phyloP scores from a whole-genome alignment of 2,329 filamentous ascomycete genomes.

The Scedosporium dehoogii region DNA sequence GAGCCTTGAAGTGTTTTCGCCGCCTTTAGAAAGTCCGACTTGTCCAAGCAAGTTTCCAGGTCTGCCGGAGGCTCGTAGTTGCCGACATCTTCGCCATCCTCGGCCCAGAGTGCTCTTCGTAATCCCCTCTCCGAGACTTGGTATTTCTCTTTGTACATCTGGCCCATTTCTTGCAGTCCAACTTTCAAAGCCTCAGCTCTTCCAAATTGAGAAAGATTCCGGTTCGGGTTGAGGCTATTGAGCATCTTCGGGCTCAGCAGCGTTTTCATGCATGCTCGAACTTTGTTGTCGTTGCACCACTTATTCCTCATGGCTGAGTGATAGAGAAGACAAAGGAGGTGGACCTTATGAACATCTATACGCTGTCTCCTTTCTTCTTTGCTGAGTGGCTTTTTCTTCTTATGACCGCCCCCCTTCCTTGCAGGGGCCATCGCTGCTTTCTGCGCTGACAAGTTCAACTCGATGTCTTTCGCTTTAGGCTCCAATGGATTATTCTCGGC shows the following conservation, averaged over 20 bases:
- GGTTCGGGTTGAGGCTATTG: slow-evolving; percentile 57
- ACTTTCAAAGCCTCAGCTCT: slow-evolving; percentile 68
- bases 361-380: slow-evolving; percentile 46
- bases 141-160: slow-evolving; percentile 61
- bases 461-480: slow-evolving; percentile 25
- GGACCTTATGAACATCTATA: slow-evolving; percentile 73
- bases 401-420: slow-evolving; percentile 17
- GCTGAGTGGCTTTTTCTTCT: slow-evolving; percentile 37
- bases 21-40: slow-evolving; percentile 61
- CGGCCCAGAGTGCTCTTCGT: slow-evolving; percentile 64
- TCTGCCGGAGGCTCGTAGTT: slow-evolving; percentile 50
- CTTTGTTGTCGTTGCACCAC: slow-evolving; percentile 73
- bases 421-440: slow-evolving; percentile 20
- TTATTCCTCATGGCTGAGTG: slow-evolving; percentile 70
- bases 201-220: slow-evolving; percentile 61
- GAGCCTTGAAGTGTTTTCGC: slow-evolving; percentile 67
- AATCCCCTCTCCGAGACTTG: slow-evolving; percentile 62
- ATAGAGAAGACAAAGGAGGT: slow-evolving; percentile 72
- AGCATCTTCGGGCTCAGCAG: slow-evolving; percentile 58
- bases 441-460: slow-evolving; percentile 43
- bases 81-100: slow-evolving; percentile 43
- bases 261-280: slow-evolving; percentile 56
- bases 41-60: slow-evolving; percentile 58
- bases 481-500: slow-evolving; percentile 14
- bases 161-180: slow-evolving; percentile 60